Conservation (phyloP, 2,329 filamentous ascomycete species). For the Blastomyces emzantsi region DNA sequence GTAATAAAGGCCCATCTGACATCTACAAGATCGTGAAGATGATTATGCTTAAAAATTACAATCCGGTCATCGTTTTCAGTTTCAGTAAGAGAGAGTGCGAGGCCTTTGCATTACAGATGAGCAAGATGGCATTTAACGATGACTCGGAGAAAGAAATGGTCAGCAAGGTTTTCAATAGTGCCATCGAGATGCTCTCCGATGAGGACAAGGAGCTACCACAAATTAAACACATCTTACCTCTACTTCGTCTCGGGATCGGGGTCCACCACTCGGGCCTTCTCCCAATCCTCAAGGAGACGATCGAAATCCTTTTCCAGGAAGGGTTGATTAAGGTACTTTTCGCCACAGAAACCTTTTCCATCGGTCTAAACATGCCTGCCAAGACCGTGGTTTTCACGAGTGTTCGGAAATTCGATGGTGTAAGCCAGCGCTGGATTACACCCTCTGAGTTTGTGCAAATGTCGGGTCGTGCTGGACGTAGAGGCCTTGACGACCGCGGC, state of each 20-base stretch:
- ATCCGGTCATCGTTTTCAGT: conserved; percentile 98
- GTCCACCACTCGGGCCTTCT: conserved; percentile 94
- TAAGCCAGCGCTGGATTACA: conserved; percentile 69
- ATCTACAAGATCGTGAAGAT: conserved; percentile 98
- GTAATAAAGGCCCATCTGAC: conserved; percentile 60
- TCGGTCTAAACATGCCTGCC: conserved; percentile 97
- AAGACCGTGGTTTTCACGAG: conserved; percentile 99
- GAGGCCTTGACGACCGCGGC: conserved; percentile 94
- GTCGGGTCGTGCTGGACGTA: conserved; percentile 92
- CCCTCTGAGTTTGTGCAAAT: conserved; percentile 98
- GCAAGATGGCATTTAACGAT: conserved; percentile 84
- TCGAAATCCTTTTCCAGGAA: conserved; percentile 98
- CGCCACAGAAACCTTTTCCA: conserved; percentile 97
- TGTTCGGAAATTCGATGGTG: conserved; percentile 90
- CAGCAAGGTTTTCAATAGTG: conserved; percentile 83
- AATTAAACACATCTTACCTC: conserved; percentile 79
- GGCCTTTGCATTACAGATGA: conserved; percentile 78
- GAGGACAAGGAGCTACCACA: conserved; percentile 84
- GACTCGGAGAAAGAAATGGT: conserved; percentile 95
- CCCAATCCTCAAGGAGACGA: conserved; percentile 95
- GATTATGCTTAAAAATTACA: conserved; percentile 97
- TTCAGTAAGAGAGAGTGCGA: conserved; percentile 98
- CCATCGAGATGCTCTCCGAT: conserved; percentile 84
- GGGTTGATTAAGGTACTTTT: conserved; percentile 96
- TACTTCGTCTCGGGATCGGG: conserved; percentile 84